These are phyloP conservation scores for Lasiosphaeris hirsuta DNA, from an alignment of 495 filamentous ascomycete species.

Conservation along the genomic window DNA sequence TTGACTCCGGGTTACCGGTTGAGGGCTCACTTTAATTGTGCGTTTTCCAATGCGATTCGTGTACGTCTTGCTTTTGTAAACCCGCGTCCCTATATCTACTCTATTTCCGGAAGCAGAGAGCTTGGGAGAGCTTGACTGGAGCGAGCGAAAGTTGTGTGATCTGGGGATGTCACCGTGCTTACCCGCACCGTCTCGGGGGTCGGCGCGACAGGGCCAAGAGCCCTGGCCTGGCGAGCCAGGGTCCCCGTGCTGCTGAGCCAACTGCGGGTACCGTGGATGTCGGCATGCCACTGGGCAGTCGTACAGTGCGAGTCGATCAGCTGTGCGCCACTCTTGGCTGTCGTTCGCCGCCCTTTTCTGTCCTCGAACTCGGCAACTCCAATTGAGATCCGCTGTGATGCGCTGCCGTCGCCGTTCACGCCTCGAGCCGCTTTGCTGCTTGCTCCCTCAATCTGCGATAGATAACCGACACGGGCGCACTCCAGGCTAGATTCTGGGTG, in stretches of 20 bases:
- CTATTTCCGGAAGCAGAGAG: constrained; percentile 8
- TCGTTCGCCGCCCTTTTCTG: background rate
- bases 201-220: no score
- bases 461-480: background rate
- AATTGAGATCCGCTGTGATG: constrained; percentile 5
- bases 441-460: background rate
- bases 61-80: background rate
- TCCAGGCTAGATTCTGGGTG: background rate
- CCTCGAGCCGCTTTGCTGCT: background rate
- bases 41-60: no score
- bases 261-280: constrained; percentile 16
- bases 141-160: constrained; percentile 1
- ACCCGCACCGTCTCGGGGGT: no score
- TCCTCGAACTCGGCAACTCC: background rate
- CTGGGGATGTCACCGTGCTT: background rate
- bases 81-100: constrained; percentile 4
- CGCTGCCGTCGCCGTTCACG: background rate
- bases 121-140: background rate
- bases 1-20: background rate
- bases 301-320: constrained; percentile 1
- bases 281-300: background rate
- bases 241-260: constrained; percentile 5
- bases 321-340: background rate
- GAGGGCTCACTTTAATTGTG: no score
- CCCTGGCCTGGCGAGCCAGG: no score